A percentile compares a stretch with the other conserved stretches of the same genome.
Conservation (phyloP, 202 grass and related monocot species). For the Carex arenaria region DNA sequence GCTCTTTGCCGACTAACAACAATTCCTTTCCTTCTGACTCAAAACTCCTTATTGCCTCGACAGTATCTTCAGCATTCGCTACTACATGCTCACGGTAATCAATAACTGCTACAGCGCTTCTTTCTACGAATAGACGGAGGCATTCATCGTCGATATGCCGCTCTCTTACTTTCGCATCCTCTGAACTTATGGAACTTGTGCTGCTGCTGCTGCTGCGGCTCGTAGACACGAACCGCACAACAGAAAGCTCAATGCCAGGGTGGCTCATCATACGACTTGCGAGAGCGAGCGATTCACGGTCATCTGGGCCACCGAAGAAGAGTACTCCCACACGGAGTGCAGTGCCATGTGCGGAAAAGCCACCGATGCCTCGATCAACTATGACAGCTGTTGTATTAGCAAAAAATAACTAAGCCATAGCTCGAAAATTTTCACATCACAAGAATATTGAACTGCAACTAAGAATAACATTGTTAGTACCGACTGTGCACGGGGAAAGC, state of each 20-base stretch:
- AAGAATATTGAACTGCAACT: conserved; percentile 10
- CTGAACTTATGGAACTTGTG: conserved; percentile 1
- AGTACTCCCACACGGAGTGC: conserved; percentile 38
- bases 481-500: conserved; percentile 60
- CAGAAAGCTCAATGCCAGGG: conserved; percentile 38
- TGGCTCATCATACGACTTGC: conserved; percentile 48
- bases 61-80: conserved; percentile 48
- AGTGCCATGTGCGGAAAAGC: neutral
- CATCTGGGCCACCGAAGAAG: conserved; percentile 69
- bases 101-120: conserved; percentile 13
- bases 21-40: conserved; percentile 45
- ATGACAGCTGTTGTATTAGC: conserved; percentile 21
- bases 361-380: conserved; percentile 49
- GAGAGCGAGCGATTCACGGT: conserved; percentile 55
- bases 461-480: neutral
- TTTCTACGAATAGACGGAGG: conserved; percentile 38
- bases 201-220: neutral
- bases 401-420: neutral
- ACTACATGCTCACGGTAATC: conserved; percentile 45
- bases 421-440: neutral
- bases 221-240: conserved; percentile 45
- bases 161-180: conserved; percentile 45
- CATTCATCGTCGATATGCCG: conserved; percentile 35
- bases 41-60: conserved; percentile 36
- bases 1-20: conserved; percentile 53